Percentiles rank a stretch among this genome's conserved stretches.
Conservation (phyloP, 352 stramenopile species). For the Pythium volutum region DNA sequence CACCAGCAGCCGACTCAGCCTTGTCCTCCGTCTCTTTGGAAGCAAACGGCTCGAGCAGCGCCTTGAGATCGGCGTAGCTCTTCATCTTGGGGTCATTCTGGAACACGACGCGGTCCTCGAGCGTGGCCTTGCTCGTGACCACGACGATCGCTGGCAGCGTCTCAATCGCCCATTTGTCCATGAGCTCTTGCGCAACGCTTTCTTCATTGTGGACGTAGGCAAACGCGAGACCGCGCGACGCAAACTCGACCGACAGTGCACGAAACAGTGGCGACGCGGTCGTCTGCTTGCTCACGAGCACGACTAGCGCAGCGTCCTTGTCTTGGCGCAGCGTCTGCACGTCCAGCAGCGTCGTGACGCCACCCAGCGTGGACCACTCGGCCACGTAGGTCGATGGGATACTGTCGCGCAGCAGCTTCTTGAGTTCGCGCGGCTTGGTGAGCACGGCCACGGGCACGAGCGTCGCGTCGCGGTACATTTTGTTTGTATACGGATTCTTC, state of each 20-base stretch:
- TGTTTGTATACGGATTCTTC: constrained; percentile 72
- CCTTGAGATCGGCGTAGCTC: constrained; percentile 51
- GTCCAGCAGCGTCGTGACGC: constrained; percentile 15
- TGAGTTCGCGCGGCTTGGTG: constrained; percentile 48
- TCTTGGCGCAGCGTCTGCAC: constrained; percentile 23
- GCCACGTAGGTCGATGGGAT: constrained; percentile 52
- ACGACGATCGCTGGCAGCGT: constrained; percentile 48
- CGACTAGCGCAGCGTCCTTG: constrained; percentile 25
- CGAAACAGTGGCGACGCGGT: constrained; percentile 56
- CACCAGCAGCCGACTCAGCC: neutral
- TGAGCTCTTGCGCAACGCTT: constrained; percentile 29
- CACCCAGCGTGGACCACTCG: constrained; percentile 22
- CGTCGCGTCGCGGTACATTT: constrained; percentile 51
- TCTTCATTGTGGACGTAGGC: constrained; percentile 46
- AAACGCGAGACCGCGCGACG: constrained; percentile 43
- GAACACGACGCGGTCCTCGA: constrained; percentile 11
- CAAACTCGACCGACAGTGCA: constrained; percentile 58
- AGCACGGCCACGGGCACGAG: constrained; percentile 33
- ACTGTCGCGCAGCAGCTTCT: constrained; percentile 58
- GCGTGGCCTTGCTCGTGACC: constrained; percentile 17
- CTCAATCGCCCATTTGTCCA: constrained; percentile 31
- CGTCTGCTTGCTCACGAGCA: constrained; percentile 67
- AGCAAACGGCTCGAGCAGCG: constrained; percentile 49
- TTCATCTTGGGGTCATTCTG: constrained; percentile 43
- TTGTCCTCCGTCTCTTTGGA: constrained; percentile 2